Evolutionary conservation across 352 stramenopile genomes (phyloP), one percentile per base, ranked within the genome.

Genomic region (Globisporangium solare): DNA sequence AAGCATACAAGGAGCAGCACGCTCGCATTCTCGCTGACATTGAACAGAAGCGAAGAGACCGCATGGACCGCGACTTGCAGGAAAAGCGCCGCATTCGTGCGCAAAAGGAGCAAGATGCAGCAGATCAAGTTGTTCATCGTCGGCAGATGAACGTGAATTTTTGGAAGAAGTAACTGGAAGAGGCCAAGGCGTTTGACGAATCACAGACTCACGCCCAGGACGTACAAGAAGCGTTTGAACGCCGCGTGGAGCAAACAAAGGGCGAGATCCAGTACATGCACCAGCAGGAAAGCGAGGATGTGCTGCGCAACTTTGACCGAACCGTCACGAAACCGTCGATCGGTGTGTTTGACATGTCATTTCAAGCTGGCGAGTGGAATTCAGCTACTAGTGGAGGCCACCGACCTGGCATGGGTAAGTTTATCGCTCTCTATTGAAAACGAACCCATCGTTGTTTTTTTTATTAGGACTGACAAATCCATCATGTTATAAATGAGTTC

Each of bases 141-240:
- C 67, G 83, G 7, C 63, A 78, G n/a, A 71, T 76, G 58, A 90
- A 82, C 47, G 66, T 79, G 49, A 74, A 69, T 17, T 91, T 88
- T 50, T 92, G 83, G 83, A 61, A 84, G 53, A 86, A 86, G 54
- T 78, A 92, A 18, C 67, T 85, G 10, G 64, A 65, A 0, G 61
- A 83, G 14, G 74, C 70, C 0, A 70, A 77, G 12, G 56, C 73
- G 18, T 86, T 76, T 27, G 74, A 75, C 0, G 65, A 73, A 17
- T 54, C 81, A 32, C 77, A 87, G 22, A 71, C 58, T n/a, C 60
- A 67, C 1, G 64, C 67, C 0, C 54, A 61, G 7, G 43, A 73
- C 7, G 31, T 31, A 2, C 51, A 73, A 10, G 51, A 64, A 14
- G 54, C 63, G 15, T 74, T 80, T 54, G 51, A 67, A 0, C 47